Percentiles rank a stretch among this genome's conserved stretches.
These are phyloP conservation scores for Salix exigua DNA, from an alignment of 345 rosid genomes.

Conservation along the genomic window DNA sequence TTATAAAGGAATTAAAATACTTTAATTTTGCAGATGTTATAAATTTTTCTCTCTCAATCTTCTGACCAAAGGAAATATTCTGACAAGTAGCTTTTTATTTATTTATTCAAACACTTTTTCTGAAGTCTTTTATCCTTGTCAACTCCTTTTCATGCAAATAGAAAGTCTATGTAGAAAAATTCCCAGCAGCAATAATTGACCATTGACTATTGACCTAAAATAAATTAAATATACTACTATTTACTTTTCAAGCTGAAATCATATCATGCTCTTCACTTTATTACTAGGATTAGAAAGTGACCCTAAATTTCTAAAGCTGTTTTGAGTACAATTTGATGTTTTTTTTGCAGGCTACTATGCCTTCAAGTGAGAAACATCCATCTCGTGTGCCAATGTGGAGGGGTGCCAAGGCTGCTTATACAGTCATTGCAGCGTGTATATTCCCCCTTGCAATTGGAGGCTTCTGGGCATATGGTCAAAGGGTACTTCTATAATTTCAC, in stretches of 20 bases:
- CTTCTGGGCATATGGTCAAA: constrained; percentile 39
- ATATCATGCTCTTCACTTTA: neutral
- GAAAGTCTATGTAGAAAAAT: neutral
- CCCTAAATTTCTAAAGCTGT: neutral
- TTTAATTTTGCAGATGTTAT: neutral
- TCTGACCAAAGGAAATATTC: neutral
- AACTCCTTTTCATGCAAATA: neutral
- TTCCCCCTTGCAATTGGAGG: constrained; percentile 42
- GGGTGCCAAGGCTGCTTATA: constrained; percentile 33
- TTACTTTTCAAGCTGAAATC: neutral
- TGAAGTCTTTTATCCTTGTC: neutral
- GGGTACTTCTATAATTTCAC: constrained; percentile 7
- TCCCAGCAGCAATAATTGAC: neutral
- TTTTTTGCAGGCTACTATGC: constrained; percentile 39
- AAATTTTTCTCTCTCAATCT: accelerated
- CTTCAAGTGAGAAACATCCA: constrained; percentile 33
- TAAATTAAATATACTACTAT: neutral
- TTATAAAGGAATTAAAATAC: neutral
- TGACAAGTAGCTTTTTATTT: neutral
- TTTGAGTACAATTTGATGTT: neutral
- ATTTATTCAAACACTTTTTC: neutral
- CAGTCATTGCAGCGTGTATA: constrained; percentile 25
- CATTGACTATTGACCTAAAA: neutral
- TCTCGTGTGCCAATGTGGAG: constrained; percentile 40
- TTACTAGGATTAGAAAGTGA: neutral